Base-by-base conservation (phyloP, 2,329 filamentous ascomycete species). In the Colletotrichum graminicola region DNA sequence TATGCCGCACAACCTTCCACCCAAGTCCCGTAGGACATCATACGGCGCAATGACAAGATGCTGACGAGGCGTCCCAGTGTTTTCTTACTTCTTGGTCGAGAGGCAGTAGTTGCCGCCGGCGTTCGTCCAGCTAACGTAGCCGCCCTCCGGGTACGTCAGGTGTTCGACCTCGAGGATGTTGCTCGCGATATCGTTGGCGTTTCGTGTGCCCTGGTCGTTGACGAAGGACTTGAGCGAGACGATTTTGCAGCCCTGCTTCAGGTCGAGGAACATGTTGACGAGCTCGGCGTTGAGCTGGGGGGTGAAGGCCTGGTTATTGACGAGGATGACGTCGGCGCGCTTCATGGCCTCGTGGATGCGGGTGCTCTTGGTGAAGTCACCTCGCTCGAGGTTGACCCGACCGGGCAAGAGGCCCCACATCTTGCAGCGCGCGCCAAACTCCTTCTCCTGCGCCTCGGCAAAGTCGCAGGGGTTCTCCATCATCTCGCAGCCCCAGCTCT, bases 221-320 rank as follows among this genome's bases (percentile, higher is more conserved):
- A 96, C 94, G 79, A 99, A 99, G 1, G 92, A 94, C 82, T 96
- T 97, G 71, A 99, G 87, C 62, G 94, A 97, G 52, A 98, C 92
- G 67, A 99, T 93, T 80, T 93, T 92, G 81, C 93, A 95, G 3
- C 95, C 95, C 66, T 93, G 88, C 82, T 98, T 98, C 73, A 98
- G 85, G 78, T 99, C 96, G 72, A 99, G 84, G 78, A 99, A 98
- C 84, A 97, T 94, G 76, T 94, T 90, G 75, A 95, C 90, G 56
- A 99, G 86, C 73, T 90, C 89, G 78, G 94, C 92, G 82, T 98
- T 99, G 66, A 98, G 88, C 76, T 92, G 88, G 18, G 95, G 92
- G 7, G 92, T 95, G 82, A 99, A 99, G 2, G 94, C 96, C 82
- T 98, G 95, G 82, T 99, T 99, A 85, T 99, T 99, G 76, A 98